Conservation (phyloP, 176 grass and related monocot species). For the Microstegium vimineum region DNA sequence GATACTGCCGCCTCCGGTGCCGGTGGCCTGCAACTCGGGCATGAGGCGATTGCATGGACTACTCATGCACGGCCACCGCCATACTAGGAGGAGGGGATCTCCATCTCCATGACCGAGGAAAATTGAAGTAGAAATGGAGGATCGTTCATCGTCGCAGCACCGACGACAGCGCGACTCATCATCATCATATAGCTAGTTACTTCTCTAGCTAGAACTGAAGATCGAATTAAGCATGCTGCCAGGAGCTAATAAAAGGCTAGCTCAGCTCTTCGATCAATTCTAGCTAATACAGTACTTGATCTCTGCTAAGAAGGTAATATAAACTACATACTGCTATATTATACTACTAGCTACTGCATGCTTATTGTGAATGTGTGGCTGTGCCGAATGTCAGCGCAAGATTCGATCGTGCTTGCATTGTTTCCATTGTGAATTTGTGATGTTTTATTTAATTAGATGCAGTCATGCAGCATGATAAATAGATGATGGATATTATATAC, state of each 20-base stretch:
- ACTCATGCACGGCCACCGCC: constrained; percentile 60
- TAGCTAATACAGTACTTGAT: neutral
- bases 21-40: constrained; percentile 37
- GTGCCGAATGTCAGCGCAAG: neutral
- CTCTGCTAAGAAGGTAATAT: neutral
- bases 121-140: neutral
- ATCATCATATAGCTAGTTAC: neutral
- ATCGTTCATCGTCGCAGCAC: neutral
- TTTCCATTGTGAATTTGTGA: neutral
- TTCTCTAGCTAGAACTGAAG: neutral
- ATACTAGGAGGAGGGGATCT: constrained; percentile 1
- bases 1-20: neutral
- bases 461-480: neutral
- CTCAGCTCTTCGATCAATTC: neutral
- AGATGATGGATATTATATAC: neutral
- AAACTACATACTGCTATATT: neutral
- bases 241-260: neutral
- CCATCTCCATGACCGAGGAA: neutral
- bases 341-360: too few species aligned
- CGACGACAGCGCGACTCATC: neutral
- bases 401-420: neutral
- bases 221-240: neutral
- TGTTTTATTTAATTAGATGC: neutral
- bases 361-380: neutral
- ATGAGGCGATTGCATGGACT: constrained; percentile 56